Evolutionary conservation across 2,329 filamentous ascomycete genomes (phyloP), one percentile per base, ranked within the genome.

Genomic region (Aureobasidium lini): DNA sequence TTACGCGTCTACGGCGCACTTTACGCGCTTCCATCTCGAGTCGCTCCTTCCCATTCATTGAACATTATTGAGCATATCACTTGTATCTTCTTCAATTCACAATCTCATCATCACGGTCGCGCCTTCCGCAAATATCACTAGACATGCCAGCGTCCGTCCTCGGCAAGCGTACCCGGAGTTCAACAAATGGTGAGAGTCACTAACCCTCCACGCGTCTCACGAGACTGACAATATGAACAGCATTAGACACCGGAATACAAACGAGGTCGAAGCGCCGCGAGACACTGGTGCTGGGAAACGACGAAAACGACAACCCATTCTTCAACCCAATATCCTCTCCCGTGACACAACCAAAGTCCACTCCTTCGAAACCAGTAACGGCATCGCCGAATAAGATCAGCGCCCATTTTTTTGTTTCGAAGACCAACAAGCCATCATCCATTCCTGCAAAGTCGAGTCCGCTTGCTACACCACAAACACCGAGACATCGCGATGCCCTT

Each of bases 401-500:
- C 62, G 72, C 74, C 29, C 75, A 74, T 62, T 73, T 74, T 62
- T 72, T 70, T 49, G 67, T 70, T 49, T 72, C 71, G 11, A 76
- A 77, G 65, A 62, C 69, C 5, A 34, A 40, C 40, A 49, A 49
- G 36, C 64, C 70, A 39, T 69, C 73, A 62, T 32, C 72, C 69
- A 57, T 73, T 23, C 23, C 23, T 68, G 42, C 70, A 18, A 72
- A 78, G 62, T 66, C 59, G 58, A 54, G 59, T 62, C 53, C 54
- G n/a, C 57, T 60, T 29, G 60, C 65, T 6, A 75, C 86, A 2
- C 89, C 89, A 1, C 83, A 84, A 23, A 92, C 89, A 10, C 86
- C 89, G 29, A 47, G 56, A 42, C 88, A 90, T 69, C 84, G 88
- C 72, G 88, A 96, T 84, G 90, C 83, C 49, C 80, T 93, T 61